A percentile compares a stretch with the other conserved stretches of the same genome.
Evolutionary conservation across 208 protist genomes (phyloP).

Genomic region (Strigomonas galati): DNA sequence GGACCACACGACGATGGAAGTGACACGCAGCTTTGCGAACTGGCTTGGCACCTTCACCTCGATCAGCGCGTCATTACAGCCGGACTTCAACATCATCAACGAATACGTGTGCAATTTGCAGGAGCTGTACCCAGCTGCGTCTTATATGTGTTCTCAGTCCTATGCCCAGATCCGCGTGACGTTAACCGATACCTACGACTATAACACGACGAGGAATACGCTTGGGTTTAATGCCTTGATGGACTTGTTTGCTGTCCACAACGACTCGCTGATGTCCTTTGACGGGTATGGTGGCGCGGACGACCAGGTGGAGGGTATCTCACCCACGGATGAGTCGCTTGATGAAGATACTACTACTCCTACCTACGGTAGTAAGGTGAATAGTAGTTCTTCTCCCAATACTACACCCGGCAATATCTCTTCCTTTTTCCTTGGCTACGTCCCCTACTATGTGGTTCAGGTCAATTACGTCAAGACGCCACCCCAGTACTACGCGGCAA

Average conservation of each 20-base stretch:
- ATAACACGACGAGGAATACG: slow-evolving; percentile 22
- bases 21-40: neutral
- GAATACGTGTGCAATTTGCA: no score
- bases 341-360: no score
- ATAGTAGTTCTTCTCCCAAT: no score
- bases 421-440: neutral
- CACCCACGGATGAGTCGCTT: no score
- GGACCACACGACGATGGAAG: neutral
- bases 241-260: slow-evolving; percentile 1
- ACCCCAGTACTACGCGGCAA: neutral
- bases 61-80: neutral
- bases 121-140: no score
- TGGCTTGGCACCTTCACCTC: neutral
- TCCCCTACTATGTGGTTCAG: neutral
- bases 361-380: no score
- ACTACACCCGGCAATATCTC: neutral
- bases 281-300: neutral
- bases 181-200: slow-evolving; percentile 14
- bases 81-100: no score
- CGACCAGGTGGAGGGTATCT: no score
- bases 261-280: neutral
- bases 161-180: slow-evolving; percentile 1
- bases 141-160: neutral
- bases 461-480: neutral
- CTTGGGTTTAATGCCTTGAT: slow-evolving; percentile 15